These are phyloP conservation scores for Xylariaceae sp. DNA, from an alignment of 2,329 filamentous ascomycete species.

Conservation along the genomic window DNA sequence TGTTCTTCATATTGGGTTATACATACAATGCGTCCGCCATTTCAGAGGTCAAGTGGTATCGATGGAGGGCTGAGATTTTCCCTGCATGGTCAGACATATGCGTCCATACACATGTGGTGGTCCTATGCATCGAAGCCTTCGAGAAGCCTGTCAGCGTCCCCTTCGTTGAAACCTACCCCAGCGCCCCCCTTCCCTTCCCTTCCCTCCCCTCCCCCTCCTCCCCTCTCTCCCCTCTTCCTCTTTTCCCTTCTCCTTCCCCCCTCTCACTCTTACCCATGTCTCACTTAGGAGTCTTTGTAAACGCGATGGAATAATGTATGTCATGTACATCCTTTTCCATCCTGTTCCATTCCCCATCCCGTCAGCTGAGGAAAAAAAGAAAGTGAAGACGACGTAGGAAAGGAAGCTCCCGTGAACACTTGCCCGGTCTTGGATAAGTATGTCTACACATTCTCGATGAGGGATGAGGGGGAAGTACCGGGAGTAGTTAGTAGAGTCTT, in stretches of 20 bases:
- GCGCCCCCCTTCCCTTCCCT: background rate
- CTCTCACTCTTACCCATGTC: too few relatives aligned
- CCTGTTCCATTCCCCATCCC: background rate
- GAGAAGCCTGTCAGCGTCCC: conserved; percentile 23
- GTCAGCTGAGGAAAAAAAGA: background rate
- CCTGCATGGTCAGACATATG: conserved; percentile 26
- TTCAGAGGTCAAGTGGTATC: background rate
- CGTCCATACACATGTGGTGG: conserved; percentile 21
- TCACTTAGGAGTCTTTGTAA: too few relatives aligned
- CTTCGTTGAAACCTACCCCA: conserved; percentile 24
- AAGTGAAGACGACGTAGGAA: too few relatives aligned
- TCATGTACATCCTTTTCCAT: too few relatives aligned
- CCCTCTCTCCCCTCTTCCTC: background rate
- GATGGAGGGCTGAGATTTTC: conserved; percentile 17
- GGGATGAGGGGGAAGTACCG: background rate
- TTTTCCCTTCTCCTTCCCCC: too few relatives aligned
- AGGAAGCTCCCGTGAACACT: too few relatives aligned
- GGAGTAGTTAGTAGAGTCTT: background rate
- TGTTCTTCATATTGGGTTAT: too few relatives aligned
- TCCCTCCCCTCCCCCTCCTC: background rate
- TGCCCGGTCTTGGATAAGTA: too few relatives aligned
- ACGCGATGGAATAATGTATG: too few relatives aligned
- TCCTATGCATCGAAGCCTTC: conserved; percentile 27
- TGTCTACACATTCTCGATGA: too few relatives aligned
- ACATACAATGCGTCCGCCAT: background rate